phyloP scores from a whole-genome alignment of 139 green algal genomes.

The Pleodorina starrii region DNA sequence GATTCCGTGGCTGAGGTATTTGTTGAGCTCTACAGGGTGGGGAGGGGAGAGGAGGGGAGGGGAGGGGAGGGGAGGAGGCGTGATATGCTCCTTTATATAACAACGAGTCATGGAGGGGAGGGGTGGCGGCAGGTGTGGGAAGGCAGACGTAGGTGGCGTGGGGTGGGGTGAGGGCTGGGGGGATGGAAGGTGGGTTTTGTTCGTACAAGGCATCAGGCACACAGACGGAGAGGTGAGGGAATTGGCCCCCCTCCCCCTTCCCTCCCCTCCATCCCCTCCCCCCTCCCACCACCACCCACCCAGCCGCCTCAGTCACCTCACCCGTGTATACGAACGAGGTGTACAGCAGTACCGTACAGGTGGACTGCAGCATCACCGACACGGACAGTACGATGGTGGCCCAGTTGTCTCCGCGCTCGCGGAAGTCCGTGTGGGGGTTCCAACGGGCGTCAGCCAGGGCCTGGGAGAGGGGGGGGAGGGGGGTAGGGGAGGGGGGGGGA shows the following conservation, averaged over 20 bases:
- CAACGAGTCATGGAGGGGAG: too few relatives aligned
- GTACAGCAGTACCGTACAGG: slow-evolving; percentile 31
- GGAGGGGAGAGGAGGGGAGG: not conserved
- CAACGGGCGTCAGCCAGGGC: slow-evolving; percentile 48
- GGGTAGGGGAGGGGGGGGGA: not conserved
- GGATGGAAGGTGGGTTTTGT: too few relatives aligned
- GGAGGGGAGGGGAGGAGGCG: not conserved
- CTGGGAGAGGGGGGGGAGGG: not conserved
- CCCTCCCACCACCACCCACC: not conserved
- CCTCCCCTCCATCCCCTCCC: not conserved
- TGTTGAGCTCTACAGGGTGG: slow-evolving; percentile 11
- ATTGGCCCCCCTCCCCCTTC: not conserved
- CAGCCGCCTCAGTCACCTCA: not conserved
- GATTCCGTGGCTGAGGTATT: slow-evolving; percentile 2
- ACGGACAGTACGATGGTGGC: not conserved
- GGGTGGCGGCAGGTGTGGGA: not conserved
- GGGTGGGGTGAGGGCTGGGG: too few relatives aligned
- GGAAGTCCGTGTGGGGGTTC: not conserved
- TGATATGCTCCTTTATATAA: too few relatives aligned
- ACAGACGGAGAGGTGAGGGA: not conserved
- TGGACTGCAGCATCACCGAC: slow-evolving; percentile 24
- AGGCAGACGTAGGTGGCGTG: not conserved
- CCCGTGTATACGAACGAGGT: slow-evolving; percentile 32
- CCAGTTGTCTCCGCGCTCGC: slow-evolving; percentile 13
- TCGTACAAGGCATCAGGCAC: too few relatives aligned